Conservation (phyloP, 306 rosid species). For the Acacia crassicarpa region DNA sequence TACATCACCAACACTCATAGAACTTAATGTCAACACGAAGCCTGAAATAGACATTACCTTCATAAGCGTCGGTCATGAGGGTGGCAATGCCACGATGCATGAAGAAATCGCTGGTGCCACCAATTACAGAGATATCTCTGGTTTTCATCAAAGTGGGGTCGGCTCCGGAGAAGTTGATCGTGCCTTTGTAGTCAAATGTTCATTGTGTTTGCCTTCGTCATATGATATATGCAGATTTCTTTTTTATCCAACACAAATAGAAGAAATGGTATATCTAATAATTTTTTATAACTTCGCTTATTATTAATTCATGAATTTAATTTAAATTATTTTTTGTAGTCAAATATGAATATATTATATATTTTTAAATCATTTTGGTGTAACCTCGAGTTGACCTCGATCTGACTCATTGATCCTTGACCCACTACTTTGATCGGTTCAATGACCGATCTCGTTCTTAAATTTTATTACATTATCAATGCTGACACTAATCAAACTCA, state of each 20-base stretch:
- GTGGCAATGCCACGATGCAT: constrained; percentile 81
- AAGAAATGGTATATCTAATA: background rate
- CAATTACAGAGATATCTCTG: constrained; percentile 64
- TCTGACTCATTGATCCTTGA: no score
- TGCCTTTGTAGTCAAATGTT: constrained; percentile 42
- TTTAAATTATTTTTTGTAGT: no score
- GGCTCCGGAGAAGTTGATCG: constrained; percentile 62
- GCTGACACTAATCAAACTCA: no score
- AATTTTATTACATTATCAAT: no score
- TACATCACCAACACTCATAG: constrained; percentile 64
- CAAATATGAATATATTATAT: no score
- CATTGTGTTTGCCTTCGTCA: background rate
- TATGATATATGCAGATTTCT: background rate
- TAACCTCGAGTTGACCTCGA: no score
- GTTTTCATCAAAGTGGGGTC: constrained; percentile 54
- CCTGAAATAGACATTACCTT: constrained; percentile 75
- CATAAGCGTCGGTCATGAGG: constrained; percentile 60
- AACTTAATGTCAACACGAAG: constrained; percentile 66
- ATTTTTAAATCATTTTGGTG: no score
- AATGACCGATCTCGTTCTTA: no score
- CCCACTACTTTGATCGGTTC: no score
- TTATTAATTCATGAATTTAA: no score
- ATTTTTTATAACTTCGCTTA: no score
- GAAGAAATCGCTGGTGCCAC: constrained; percentile 86
- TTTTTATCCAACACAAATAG: background rate